Base-by-base conservation (phyloP, 75 land plant species). In the Pinus tabuliformis region DNA sequence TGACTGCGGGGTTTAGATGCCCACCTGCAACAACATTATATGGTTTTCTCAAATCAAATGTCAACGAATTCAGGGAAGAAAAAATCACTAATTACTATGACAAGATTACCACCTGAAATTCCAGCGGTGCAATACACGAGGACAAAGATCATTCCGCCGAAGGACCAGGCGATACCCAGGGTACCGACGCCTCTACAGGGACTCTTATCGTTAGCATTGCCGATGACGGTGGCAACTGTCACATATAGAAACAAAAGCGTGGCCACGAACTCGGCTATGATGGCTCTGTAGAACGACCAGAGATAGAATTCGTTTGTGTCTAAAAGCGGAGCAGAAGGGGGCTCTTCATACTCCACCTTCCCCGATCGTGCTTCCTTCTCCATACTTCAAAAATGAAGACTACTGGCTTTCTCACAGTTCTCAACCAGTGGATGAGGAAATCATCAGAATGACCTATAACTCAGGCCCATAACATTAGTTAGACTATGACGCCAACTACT, bases 1-100 rank as follows among this genome's bases (percentile, higher is more conserved):
- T 81, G 20, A 81, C 82, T 11, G 82, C 82, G 5, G 82, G 82
- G 15, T 86, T 86, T 42, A 42, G n/a, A n/a, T n/a, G n/a, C n/a
- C n/a, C n/a, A n/a, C n/a, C n/a, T n/a, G n/a, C n/a, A n/a, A n/a
- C n/a, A n/a, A n/a, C n/a, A n/a, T n/a, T n/a, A n/a, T 42, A 42
- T 42, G 6, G 0, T 6, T 42, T 42, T 42, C 49, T 42, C 0
- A 6, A 6, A 5, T 42, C n/a, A n/a, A n/a, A n/a, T n/a, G n/a
- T n/a, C n/a, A n/a, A n/a, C n/a, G n/a, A 30, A 30, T 30, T 30
- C 30, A 30, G 1, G 1, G 30, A 30, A 30, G 1, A 30, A 30
- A 30, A 30, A 30, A 30, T 1, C 30, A 1, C 1, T 30, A 30
- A 30, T 30, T 30, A 30, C 30, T 30, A 39, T 39, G 2, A 39